These are phyloP conservation scores for Lumnitzera littorea DNA, from an alignment of 345 rosid genomes.

Conservation along the genomic window DNA sequence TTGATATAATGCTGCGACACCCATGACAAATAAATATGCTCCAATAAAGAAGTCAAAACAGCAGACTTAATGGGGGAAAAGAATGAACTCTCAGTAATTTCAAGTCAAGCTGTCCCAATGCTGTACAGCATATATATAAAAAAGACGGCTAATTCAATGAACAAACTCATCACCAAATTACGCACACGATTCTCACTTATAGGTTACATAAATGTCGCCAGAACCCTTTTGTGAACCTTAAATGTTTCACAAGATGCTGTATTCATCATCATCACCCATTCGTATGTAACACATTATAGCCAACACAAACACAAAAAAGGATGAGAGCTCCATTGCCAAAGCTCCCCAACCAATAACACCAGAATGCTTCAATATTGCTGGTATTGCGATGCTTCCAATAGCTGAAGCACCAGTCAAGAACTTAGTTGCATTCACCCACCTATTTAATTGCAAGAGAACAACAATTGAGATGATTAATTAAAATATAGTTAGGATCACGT, in stretches of 20 bases:
- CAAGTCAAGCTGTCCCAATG: too few relatives aligned
- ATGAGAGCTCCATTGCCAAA: constrained; percentile 70
- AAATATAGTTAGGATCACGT: background rate
- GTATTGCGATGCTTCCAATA: constrained; percentile 91
- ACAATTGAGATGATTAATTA: background rate
- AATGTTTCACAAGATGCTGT: constrained; percentile 35
- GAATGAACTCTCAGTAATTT: too few relatives aligned
- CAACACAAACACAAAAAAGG: constrained; percentile 56
- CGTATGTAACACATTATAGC: constrained; percentile 70
- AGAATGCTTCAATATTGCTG: constrained; percentile 80
- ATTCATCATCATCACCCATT: constrained; percentile 37
- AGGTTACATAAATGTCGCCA: background rate
- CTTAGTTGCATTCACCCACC: constrained; percentile 93
- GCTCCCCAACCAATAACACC: constrained; percentile 98
- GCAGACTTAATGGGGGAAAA: too few relatives aligned
- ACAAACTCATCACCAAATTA: constrained; percentile 3
- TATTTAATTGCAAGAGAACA: constrained; percentile 15
- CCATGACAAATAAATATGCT: too few relatives aligned
- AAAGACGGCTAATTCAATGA: background rate
- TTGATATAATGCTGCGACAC: too few relatives aligned
- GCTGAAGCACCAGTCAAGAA: constrained; percentile 90
- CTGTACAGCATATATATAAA: too few relatives aligned
- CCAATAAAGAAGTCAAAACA: too few relatives aligned
- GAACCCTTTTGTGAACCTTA: background rate
- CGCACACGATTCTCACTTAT: background rate